Base-by-base conservation (phyloP, 257 asterid genomes). In the Marsdenia floribunda region DNA sequence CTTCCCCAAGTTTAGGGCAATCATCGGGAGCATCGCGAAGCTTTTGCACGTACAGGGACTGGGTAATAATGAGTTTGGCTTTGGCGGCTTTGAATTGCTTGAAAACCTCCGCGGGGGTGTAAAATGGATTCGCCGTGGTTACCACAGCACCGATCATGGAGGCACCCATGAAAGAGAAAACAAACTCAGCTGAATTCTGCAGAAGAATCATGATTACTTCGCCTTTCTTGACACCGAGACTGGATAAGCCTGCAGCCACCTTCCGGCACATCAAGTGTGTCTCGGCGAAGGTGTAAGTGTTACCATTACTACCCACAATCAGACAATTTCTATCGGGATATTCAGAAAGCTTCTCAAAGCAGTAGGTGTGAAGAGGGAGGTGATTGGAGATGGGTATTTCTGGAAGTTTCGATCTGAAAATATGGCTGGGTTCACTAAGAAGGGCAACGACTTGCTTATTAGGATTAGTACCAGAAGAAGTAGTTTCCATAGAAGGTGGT, bases 141-240 rank as follows among this genome's bases (percentile, higher is more conserved):
- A 82, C 81, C 1, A 88, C 87, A 0, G 92, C 96, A 0, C 96
- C 97, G 52, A 92, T 82, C 87, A 90, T 88, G 3, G 97, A 92
- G 12, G 96, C 93, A 0, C 79, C 93, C 75, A 92, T 83, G 83
- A 92, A 88, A 2, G 93, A 76, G 79, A 90, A 90, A 0, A 87
- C 96, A n/a, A 92, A 90, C 68, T 92, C 97, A 0, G 93, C 82
- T 70, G 90, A 88, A 63, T 91, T 92, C 66, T 87, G 96, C 16
- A 92, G 88, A 44, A 92, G 90, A 14, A 76, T 76, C 97, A 92
- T 87, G 0, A 92, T 82, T 15, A 90, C 97, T 70, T 88, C 96
- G 47, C 92, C 90, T 12, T 78, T 75, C 0, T 76, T 29, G 65
- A 92, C 64, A 0, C 96, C 96, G 63, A 83, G 86, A 0, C 50